A percentile compares a stretch with the other conserved stretches of the same genome.
phyloP scores from a whole-genome alignment of 1,139 yeast species.

The Blastobotrys ciferrii region DNA sequence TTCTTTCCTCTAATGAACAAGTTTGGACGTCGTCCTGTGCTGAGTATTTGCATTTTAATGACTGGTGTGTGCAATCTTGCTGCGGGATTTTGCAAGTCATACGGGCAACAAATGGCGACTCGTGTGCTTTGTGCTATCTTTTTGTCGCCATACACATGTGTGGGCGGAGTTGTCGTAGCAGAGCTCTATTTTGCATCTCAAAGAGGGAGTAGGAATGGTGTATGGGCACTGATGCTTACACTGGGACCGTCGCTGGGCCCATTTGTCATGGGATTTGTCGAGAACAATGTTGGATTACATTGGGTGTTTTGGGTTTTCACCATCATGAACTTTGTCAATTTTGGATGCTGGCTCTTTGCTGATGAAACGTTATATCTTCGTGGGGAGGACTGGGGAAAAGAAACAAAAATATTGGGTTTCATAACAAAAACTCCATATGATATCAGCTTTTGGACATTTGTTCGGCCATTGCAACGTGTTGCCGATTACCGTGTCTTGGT shows the following conservation, averaged over 20 bases:
- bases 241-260: conserved; percentile 26
- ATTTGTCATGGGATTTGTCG: conserved; percentile 25
- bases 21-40: conserved; percentile 24
- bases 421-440: neutral
- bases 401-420: neutral
- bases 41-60: conserved; percentile 14
- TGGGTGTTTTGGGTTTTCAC: conserved; percentile 22
- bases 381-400: conserved; percentile 1
- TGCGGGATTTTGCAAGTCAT: conserved; percentile 24
- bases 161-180: conserved; percentile 24
- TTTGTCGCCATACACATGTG: neutral
- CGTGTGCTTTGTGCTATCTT: conserved; percentile 21
- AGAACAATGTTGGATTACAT: conserved; percentile 19
- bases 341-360: conserved; percentile 15
- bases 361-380: conserved; percentile 23
- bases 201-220: conserved; percentile 24
- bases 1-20: conserved; percentile 22
- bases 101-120: conserved; percentile 24
- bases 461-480: neutral
- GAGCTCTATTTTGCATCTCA: conserved; percentile 23
- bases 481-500: conserved; percentile 11
- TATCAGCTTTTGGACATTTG: neutral
- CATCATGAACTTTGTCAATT: conserved; percentile 16
- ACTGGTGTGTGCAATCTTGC: conserved; percentile 19
- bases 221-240: conserved; percentile 24